These are phyloP conservation scores for Penicillium hordei DNA, from an alignment of 2,329 filamentous ascomycete species.

Conservation along the genomic window DNA sequence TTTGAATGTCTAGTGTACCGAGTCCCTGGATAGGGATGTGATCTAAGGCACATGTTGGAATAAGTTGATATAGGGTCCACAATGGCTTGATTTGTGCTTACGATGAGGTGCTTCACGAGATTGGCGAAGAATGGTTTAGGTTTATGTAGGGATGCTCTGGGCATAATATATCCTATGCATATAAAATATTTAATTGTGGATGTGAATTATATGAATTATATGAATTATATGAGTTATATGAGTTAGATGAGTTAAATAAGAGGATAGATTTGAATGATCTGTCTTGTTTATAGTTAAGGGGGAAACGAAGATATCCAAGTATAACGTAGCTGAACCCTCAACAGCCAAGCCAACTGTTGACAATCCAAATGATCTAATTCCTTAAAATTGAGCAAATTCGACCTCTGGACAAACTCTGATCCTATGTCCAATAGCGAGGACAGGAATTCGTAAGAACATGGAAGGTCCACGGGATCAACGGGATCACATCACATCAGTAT, in stretches of 20 bases:
- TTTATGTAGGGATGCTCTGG: not conserved
- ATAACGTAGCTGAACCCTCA: too few relatives aligned
- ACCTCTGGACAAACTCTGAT: not conserved
- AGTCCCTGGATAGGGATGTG: not conserved
- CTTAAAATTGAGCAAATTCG: not conserved
- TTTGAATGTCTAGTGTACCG: not conserved
- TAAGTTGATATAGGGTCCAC: conserved; percentile 5
- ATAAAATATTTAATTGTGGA: not conserved
- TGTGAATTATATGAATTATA: not conserved
- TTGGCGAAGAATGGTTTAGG: too few relatives aligned
- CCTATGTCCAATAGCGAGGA: not conserved
- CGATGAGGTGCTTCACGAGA: conserved; percentile 24
- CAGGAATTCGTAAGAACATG: not conserved
- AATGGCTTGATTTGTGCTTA: conserved; percentile 20
- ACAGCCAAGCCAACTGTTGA: too few relatives aligned
- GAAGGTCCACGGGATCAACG: not conserved
- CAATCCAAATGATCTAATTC: not conserved
- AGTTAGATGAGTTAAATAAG: not conserved
- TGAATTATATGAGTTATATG: not conserved
- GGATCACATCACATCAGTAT: not conserved
- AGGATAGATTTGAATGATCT: not conserved
- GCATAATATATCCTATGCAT: too few relatives aligned
- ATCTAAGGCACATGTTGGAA: not conserved
- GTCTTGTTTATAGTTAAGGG: not conserved
- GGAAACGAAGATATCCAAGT: not conserved